Base-by-base conservation (phyloP, 1,284 basidiomycete genomes). In the Fomitiporia mediterranea region DNA sequence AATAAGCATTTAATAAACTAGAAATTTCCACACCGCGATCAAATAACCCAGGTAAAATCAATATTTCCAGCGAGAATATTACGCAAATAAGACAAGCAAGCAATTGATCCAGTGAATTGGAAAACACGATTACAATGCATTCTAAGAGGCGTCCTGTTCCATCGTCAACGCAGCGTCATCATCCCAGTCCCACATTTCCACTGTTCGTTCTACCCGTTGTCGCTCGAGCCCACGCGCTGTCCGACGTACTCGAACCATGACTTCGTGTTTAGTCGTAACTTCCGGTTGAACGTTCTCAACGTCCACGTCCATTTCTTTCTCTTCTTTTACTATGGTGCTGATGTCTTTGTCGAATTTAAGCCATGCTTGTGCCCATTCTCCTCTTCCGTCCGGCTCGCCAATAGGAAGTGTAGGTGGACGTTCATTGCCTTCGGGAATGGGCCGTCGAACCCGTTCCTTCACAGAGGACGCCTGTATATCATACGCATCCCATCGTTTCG, bases 401-500 rank as follows among this genome's bases (percentile, higher is more conserved):
- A n/a, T n/a, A n/a, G 19, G 27, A 27, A n/a, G 35, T n/a, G 17
- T n/a, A 35, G 35, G 25, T 38, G 2, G 76, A 74, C 56, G 66
- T 70, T 38, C 62, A 65, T 2, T 69, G 70, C 56, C 70, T 32
- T 72, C 47, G 72, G 61, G 53, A 63, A 60, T 51, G 64, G 65
- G 53, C 60, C 39, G 67, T 6, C 42, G 38, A 11, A 48, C 50
- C 30, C 51, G 73, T 51, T 71, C 74, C 34, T 69, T 70, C 64
- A 78, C 76, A n/a, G n/a, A n/a, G 13, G 68, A 68, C 17, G 73
- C 69, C 27, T 71, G 68, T 61, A 79, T 75, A 27, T 68, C 65
- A 23, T 80, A 69, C 25, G 66, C 70, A 60, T 87, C 85, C 86
- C 86, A 89, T 37, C 64, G 62, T 64, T 76, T 80, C 0, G 84